Conservation (phyloP, 2,329 filamentous ascomycete genomes). For the Alternaria solani region DNA sequence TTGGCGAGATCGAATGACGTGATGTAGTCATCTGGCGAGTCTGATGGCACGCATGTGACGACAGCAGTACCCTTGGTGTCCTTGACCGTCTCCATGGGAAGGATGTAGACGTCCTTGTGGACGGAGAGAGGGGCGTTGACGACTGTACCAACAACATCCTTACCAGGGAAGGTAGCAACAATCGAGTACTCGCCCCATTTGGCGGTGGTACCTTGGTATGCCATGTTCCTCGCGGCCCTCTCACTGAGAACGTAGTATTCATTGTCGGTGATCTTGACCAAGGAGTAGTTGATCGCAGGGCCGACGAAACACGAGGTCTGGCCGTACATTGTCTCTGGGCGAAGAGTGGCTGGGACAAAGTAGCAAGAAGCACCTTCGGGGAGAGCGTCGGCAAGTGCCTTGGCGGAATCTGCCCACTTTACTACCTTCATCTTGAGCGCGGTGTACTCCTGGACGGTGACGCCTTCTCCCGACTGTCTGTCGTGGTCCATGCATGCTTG, state of each 20-base stretch:
- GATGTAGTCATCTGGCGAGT: conserved; percentile 94
- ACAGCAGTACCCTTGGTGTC: conserved; percentile 96
- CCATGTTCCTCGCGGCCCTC: conserved; percentile 90
- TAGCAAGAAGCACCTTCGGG: conserved; percentile 82
- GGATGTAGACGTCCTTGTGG: conserved; percentile 82
- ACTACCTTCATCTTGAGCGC: conserved; percentile 90
- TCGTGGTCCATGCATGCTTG: conserved; percentile 91
- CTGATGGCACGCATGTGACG: conserved; percentile 93
- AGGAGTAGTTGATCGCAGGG: conserved; percentile 85
- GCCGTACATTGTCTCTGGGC: conserved; percentile 98
- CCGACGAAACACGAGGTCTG: conserved; percentile 96
- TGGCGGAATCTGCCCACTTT: conserved; percentile 83
- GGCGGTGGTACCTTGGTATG: conserved; percentile 87
- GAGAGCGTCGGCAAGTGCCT: conserved; percentile 76
- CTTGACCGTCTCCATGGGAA: conserved; percentile 95
- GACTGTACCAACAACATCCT: conserved; percentile 85
- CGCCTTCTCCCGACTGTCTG: conserved; percentile 79
- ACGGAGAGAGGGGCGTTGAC: conserved; percentile 85
- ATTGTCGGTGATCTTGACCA: conserved; percentile 73
- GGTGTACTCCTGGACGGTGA: conserved; percentile 90
- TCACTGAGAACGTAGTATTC: conserved; percentile 88
- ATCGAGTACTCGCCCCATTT: conserved; percentile 78
- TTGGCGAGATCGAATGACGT: conserved; percentile 88
- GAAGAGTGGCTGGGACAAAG: conserved; percentile 88
- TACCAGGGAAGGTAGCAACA: conserved; percentile 76